phyloP scores from a whole-genome alignment of 2,329 filamentous ascomycete genomes.

The Dothistroma septosporum region DNA sequence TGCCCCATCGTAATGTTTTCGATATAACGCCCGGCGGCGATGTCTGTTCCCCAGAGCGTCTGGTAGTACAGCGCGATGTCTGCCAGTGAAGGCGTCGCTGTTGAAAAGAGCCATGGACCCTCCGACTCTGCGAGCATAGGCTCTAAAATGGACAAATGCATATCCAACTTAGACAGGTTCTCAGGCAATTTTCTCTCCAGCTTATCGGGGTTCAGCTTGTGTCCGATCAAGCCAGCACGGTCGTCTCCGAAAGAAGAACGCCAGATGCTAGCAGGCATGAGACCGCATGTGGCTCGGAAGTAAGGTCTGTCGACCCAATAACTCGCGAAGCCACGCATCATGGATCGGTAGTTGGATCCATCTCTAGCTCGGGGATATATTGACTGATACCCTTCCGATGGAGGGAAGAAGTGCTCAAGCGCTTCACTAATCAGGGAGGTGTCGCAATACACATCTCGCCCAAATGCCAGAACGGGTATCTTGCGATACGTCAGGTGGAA shows the following conservation, averaged over 20 bases:
- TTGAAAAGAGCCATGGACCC: conserved; percentile 37
- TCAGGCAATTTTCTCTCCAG: conserved; percentile 38
- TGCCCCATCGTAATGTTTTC: conserved; percentile 37
- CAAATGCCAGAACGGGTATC: conserved; percentile 33
- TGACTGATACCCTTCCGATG: conserved; percentile 32
- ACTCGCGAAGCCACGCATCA: conserved; percentile 40
- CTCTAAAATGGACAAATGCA: conserved; percentile 39
- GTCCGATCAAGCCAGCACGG: conserved; percentile 39
- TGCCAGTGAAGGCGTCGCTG: conserved; percentile 34
- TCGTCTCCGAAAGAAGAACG: conserved; percentile 38
- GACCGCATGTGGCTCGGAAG: conserved; percentile 39
- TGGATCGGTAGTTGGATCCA: conserved; percentile 34
- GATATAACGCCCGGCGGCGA: conserved; percentile 35
- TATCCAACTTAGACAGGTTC: conserved; percentile 37
- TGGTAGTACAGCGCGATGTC: conserved; percentile 40
- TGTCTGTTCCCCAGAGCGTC: conserved; percentile 39
- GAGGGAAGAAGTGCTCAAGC: conserved; percentile 31
- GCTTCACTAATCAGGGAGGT: conserved; percentile 34
- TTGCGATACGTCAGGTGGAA: conserved; percentile 41
- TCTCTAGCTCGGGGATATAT: conserved; percentile 35
- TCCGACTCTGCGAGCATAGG: conserved; percentile 30
- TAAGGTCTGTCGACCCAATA: conserved; percentile 42
- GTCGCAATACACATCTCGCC: conserved; percentile 34
- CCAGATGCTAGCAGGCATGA: conserved; percentile 42
- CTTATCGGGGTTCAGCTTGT: conserved; percentile 37